Base-by-base conservation (phyloP, 306 rosid genomes). In the Dalbergia oliveri region DNA sequence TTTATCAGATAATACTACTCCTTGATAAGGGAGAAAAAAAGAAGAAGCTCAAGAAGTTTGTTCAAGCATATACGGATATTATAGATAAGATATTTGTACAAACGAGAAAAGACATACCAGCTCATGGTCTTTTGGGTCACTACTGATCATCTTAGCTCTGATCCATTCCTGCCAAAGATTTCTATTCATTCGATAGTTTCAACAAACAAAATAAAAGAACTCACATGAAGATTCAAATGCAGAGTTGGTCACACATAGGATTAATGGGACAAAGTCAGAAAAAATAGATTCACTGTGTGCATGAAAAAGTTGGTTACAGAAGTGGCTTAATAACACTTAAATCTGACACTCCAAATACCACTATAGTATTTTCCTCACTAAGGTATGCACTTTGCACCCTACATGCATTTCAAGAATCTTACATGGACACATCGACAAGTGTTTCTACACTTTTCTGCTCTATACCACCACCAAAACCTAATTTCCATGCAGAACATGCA, bases 91-190 rank as follows among this genome's bases (percentile, higher is more conserved):
- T 15, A 68, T 56, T 19, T 6, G 51, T 56, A 23, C 14, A 57
- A 70, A 50, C 35, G 57, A 33, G 19, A 57, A 79, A 66, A 66
- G 49, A 56, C 69, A 71, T 85, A 88, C 98, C 88, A 61, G 76
- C 68, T 81, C 86, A 1, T 73, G 88, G 73, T 86, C 88, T 69
- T 75, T 79, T 39, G 44, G 69, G 82, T 91, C 89, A 58, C 66
- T 41, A 34, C 79, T 58, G 66, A 63, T 84, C 78, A 75, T 66
- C 79, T 73, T 82, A 75, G 88, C 66, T 44, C 73, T 82, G 65
- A 86, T 50, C 92, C 89, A 91, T 45, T 86, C 93, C 97, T 94
- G 83, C 76, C 35, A 83, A 39, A 82, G 73, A 56, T 72, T 88
- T 67, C 63, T 67, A 79, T 83, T 66, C 60, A 78, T 66, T 54